Evolutionary conservation across 2,329 filamentous ascomycete genomes (phyloP), one percentile per base, ranked within the genome.

Genomic region (Cercospora sojina): DNA sequence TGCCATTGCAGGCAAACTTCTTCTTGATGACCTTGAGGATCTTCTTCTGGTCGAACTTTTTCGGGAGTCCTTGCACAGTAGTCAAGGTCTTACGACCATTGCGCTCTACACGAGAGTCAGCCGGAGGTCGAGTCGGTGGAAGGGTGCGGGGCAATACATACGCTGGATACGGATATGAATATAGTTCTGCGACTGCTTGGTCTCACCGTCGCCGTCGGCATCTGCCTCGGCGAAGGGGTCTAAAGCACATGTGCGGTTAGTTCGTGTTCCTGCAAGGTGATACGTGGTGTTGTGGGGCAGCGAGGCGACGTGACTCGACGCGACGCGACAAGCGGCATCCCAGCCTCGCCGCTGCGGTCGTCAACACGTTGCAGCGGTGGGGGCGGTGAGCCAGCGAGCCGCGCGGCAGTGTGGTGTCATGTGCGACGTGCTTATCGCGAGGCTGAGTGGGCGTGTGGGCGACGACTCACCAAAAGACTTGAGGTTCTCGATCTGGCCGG

Each of bases 141-240:
- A 20, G 59, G 53, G 35, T 23, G 51, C 25, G 27, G 38, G 49
- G 25, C 27, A 43, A 31, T 38, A 64, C 66, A 32, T 63, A 98
- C 94, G 95, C 82, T 99, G 95, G 81, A 98, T 98, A 84, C 95
- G 93, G 83, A 99, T 98, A 85, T 98, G 95, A 82, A 98, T 97
- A 83, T 97, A 97, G 84, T 96, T 96, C 85, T 96, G 92, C 81
- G 91, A 89, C 87, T 95, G 91, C 85, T 95, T 95, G 81, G 89
- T 90, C 85, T 96, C 91, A 87, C 93, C 93, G 87, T 93, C 93
- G 83, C 91, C 93, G 83, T 96, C 93, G 90, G 97, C 94, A 92
- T 97, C 95, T 89, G 93, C 95, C 92, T 98, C 95, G 90, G 95
- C 95, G 92, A 99, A 99, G 91, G 95, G 95, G 90, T 99, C 95